Evolutionary conservation across 176 grass and related monocot genomes (phyloP).

Genomic region (Sorghum bicolor): Sorghum_bicolor_NCBIv3 NC_012876.2:51204001-51204500

Average conservation of each 20-base stretch:
- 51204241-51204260: conserved; percentile 80
- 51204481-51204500: background rate
- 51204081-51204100: conserved; percentile 85
- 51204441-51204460: background rate
- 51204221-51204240: conserved; percentile 89
- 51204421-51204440: background rate
- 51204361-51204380: conserved; percentile 19
- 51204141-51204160: conserved; percentile 14
- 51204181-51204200: conserved; percentile 62
- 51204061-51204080: conserved; percentile 88
- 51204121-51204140: conserved; percentile 29
- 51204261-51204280: conserved; percentile 59
- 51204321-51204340: background rate
- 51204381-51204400: conserved; percentile 22
- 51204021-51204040: conserved; percentile 27
- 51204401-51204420: background rate
- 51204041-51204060: conserved; percentile 58
- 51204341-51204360: background rate
- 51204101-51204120: conserved; percentile 98
- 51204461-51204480: conserved; percentile 1
- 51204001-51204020: background rate
- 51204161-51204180: conserved; percentile 40
- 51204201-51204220: conserved; percentile 77
- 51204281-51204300: conserved; percentile 8
- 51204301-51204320: background rate